Conservation (phyloP, 257 asterid genomes). For the Agastache rugosa region DNA sequence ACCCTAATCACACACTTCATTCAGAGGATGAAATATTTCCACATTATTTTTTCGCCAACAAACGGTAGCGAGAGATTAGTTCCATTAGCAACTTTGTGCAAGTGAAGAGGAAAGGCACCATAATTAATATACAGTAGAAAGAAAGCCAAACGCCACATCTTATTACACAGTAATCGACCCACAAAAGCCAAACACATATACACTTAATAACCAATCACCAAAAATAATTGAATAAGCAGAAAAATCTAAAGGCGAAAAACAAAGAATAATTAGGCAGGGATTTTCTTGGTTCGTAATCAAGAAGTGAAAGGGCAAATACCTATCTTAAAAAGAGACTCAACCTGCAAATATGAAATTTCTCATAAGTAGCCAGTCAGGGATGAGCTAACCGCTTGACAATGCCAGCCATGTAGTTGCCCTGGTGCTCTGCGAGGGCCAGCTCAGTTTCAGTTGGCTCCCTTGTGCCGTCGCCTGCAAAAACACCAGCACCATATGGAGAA, state of each 20-base stretch:
- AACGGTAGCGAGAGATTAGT: not conserved
- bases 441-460: conserved; percentile 61
- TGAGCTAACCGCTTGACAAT: conserved; percentile 54
- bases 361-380: conserved; percentile 48
- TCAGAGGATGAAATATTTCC: too few species aligned
- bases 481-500: conserved; percentile 79
- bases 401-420: conserved; percentile 74
- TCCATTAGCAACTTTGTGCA: not conserved
- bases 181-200: not conserved
- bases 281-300: conserved; percentile 15
- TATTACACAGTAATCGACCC: conserved; percentile 20
- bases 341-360: not conserved
- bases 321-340: not conserved
- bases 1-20: too few species aligned
- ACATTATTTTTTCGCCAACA: too few species aligned
- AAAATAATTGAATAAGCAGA: conserved; percentile 25
- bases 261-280: conserved; percentile 14
- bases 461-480: conserved; percentile 71
- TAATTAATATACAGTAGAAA: not conserved
- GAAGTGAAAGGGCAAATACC: conserved; percentile 3
- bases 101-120: not conserved
- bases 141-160: conserved; percentile 9
- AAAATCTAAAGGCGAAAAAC: not conserved
- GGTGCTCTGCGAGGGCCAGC: conserved; percentile 75
- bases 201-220: conserved; percentile 24